Base-by-base conservation (phyloP, 495 filamentous ascomycete species). In the Penicillium pulvis region DNA sequence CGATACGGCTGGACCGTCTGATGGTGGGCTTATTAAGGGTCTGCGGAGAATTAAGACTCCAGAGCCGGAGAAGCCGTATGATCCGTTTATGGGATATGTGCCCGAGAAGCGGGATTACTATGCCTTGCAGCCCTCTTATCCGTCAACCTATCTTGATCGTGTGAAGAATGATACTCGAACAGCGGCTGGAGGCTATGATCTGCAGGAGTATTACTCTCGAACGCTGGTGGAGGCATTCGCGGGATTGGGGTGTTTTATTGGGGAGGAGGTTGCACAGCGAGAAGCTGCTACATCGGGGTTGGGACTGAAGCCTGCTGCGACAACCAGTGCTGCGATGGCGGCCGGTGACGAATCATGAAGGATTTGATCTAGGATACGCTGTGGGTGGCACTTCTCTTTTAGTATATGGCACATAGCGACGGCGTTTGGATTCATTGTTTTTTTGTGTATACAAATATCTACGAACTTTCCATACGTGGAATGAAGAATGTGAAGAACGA, bases 161-260 rank as follows among this genome's bases (percentile, higher is more conserved):
- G 79, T 85, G 26, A 83, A 83, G 46, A 83, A 81, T 11, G 82
- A 89, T 68, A 66, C 76, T 2, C 73, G 75, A 9, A 82, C 87
- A 62, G 76, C 78, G n/a, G 90, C 89, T 30, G 92, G 93, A 43
- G 94, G 94, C 0, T 97, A 92, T 69, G 86, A 87, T 66, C 75
- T 95, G 35, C 71, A 75, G 14, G 92, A 96, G 65, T 98, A 92
- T 63, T 92, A 88, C 66, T 76, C 85, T 26, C 78, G 92, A 23
- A 87, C 89, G 19, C 72, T 97, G 74, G 85, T 90, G 63, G 93
- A 97, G 67, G 93, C 93, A 0, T 98, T 97, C 74, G 84, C 89
- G 0, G 94, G 94, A 1, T 71, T 98, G 61, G 92, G 90, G 1
- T 87, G 91, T 45, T 89, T 97, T 63, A 68, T 92, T 28, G 89